These are phyloP conservation scores for Spatholobus suberectus DNA, from an alignment of 306 rosid species.

Conservation along the genomic window DNA sequence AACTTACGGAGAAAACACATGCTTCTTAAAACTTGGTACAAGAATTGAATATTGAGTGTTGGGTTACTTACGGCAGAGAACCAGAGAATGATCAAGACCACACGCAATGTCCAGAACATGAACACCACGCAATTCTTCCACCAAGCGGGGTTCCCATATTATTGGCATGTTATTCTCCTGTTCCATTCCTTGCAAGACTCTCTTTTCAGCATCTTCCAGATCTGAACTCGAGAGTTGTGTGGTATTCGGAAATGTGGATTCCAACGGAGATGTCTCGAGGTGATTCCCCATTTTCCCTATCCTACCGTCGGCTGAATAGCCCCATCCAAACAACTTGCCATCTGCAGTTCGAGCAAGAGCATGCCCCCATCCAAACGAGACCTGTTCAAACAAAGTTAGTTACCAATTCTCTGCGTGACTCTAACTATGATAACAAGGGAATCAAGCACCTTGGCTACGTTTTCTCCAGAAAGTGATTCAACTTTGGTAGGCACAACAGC, in stretches of 20 bases:
- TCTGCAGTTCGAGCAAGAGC: conserved; percentile 80
- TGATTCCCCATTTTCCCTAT: conserved; percentile 67
- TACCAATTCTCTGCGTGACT: neutral
- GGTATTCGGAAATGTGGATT: conserved; percentile 34
- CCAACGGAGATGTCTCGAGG: conserved; percentile 64
- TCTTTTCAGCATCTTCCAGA: conserved; percentile 69
- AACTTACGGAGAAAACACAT: conserved; percentile 4
- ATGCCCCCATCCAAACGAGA: conserved; percentile 96
- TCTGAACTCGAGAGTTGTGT: conserved; percentile 48
- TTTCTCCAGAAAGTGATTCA: conserved; percentile 72
- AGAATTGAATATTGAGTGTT: neutral
- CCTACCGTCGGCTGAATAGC: conserved; percentile 88
- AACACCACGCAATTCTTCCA: conserved; percentile 61
- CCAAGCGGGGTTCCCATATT: conserved; percentile 80
- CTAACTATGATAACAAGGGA: neutral
- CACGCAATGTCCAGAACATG: conserved; percentile 80
- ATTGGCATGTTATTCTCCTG: conserved; percentile 83
- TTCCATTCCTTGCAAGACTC: conserved; percentile 73
- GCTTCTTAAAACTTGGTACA: neutral
- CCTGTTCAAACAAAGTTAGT: conserved; percentile 50
- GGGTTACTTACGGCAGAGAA: conserved; percentile 72
- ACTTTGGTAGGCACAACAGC: conserved; percentile 68
- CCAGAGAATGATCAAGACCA: conserved; percentile 94
- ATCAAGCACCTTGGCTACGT: conserved; percentile 64
- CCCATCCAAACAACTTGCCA: conserved; percentile 95